phyloP scores from a whole-genome alignment of 202 grass and related monocot species.

The Panicum hallii region DNA sequence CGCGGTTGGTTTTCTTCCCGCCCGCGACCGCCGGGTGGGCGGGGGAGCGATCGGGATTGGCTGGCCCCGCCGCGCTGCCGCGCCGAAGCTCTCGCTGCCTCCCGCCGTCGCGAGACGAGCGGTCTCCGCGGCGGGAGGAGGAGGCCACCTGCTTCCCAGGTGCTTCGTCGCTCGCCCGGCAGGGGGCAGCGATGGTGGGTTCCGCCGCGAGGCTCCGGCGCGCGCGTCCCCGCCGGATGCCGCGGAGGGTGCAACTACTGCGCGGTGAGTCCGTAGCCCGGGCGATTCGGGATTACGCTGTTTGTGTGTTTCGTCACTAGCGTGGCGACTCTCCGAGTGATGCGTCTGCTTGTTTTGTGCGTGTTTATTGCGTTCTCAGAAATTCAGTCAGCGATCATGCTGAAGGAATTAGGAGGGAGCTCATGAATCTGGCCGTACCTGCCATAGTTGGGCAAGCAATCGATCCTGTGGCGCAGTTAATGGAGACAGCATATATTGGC shows the following conservation, averaged over 20 bases:
- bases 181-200: conserved; percentile 8
- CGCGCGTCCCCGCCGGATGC: neutral
- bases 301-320: neutral
- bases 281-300: neutral
- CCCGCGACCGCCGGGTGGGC: conserved; percentile 3
- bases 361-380: conserved; percentile 31
- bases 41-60: conserved; percentile 27
- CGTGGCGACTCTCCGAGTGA: neutral
- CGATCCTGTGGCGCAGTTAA: conserved; percentile 70
- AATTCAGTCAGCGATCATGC: conserved; percentile 48
- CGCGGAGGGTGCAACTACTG: neutral
- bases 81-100: conserved; percentile 31
- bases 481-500: conserved; percentile 80
- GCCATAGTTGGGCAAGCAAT: conserved; percentile 79
- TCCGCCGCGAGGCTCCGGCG: conserved; percentile 13
- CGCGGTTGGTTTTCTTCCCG: neutral
- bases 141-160: conserved; percentile 54
- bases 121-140: conserved; percentile 4
- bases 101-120: conserved; percentile 36
- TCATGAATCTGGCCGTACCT: conserved; percentile 60
- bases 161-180: conserved; percentile 35
- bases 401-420: conserved; percentile 59
- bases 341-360: no score
- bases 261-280: neutral
- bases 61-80: conserved; percentile 14